Percentiles rank a stretch among this genome's conserved stretches.
phyloP scores from a whole-genome alignment of 352 stramenopile genomes.

The Stramenopiles sp. region DNA sequence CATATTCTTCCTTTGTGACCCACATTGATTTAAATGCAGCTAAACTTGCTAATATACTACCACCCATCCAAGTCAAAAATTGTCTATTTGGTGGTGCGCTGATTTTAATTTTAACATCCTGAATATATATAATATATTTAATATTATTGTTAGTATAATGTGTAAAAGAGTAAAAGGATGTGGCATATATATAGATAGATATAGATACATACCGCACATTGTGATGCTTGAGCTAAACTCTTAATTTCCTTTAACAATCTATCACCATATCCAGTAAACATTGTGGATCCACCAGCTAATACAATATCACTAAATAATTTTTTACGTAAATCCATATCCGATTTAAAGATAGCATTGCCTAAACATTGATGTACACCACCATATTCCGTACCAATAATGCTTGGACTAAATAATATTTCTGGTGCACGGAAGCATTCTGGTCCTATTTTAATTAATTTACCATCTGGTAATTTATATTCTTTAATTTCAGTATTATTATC shows the following conservation, averaged over 20 bases:
- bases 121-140: no score
- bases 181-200: no score
- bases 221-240: constrained; percentile 59
- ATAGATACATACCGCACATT: no score
- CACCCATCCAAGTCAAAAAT: constrained; percentile 61
- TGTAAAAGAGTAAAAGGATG: no score
- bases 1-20: constrained; percentile 55
- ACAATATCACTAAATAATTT: neutral
- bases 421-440: constrained; percentile 41
- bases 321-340: constrained; percentile 16
- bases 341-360: constrained; percentile 74
- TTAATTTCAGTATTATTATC: constrained; percentile 39
- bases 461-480: constrained; percentile 50
- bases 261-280: neutral
- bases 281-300: neutral
- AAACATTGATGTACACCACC: constrained; percentile 43
- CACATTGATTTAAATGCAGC: constrained; percentile 63
- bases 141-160: no score
- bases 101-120: constrained; percentile 94
- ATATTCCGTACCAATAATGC: constrained; percentile 42
- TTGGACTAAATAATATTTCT: constrained; percentile 40
- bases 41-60: constrained; percentile 54
- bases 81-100: constrained; percentile 60
- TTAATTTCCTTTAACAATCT: constrained; percentile 73
- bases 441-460: constrained; percentile 36